These are phyloP conservation scores for Microthyrium microscopicum DNA, from an alignment of 2,329 filamentous ascomycete genomes.

Conservation along the genomic window DNA sequence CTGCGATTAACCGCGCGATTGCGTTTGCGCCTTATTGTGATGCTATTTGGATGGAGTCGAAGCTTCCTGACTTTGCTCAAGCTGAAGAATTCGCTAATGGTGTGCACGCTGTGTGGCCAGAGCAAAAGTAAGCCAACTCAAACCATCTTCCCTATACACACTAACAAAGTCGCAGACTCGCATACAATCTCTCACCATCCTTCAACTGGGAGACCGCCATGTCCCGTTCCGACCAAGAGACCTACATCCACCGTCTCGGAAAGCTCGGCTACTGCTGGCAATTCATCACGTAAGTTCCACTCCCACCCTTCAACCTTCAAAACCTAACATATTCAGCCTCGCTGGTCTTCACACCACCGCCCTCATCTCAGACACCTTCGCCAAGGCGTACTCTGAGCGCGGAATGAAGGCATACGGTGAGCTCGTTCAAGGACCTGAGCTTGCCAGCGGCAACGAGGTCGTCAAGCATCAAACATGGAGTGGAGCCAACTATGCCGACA, in stretches of 20 bases:
- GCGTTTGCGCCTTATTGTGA: conserved; percentile 89
- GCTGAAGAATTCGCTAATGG: conserved; percentile 11
- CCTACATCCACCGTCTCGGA: conserved; percentile 83
- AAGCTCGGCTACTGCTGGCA: conserved; percentile 95
- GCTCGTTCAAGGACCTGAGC: conserved; percentile 95
- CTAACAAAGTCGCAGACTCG: conserved; percentile 42
- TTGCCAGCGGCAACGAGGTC: conserved; percentile 76
- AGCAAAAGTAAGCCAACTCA: conserved; percentile 60
- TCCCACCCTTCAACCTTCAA: no score
- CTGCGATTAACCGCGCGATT: conserved; percentile 75
- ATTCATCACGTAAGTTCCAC: no score
- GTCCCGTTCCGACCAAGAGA: conserved; percentile 82
- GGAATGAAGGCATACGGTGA: conserved; percentile 97
- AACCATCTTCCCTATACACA: background rate
- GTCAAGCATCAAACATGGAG: conserved; percentile 99
- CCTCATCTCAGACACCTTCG: conserved; percentile 79
- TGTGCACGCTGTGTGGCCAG: conserved; percentile 51
- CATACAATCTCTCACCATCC: conserved; percentile 94
- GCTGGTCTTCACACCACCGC: conserved; percentile 92
- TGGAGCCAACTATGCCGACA: conserved; percentile 87
- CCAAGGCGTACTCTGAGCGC: conserved; percentile 58
- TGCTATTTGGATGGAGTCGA: conserved; percentile 88
- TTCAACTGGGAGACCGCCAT: conserved; percentile 99
- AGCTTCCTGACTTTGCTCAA: conserved; percentile 11
- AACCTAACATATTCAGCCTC: no score